Evolutionary conservation across 352 stramenopile genomes (phyloP).

Genomic region (Phytopythium cucurbitacearum): DNA sequence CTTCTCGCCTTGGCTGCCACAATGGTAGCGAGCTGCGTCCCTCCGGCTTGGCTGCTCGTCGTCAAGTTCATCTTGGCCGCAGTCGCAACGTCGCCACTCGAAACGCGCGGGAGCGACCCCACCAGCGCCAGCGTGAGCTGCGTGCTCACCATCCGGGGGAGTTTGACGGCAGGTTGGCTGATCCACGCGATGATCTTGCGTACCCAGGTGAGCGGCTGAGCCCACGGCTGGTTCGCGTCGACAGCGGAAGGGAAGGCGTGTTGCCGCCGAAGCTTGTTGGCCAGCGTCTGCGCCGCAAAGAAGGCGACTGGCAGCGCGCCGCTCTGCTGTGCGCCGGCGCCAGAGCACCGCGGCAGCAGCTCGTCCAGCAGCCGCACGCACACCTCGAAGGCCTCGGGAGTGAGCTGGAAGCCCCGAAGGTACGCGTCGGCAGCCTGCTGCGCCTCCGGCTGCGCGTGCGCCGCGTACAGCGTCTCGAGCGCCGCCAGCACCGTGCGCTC

Average conservation of each 20-base stretch:
- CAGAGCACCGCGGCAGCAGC: conserved; percentile 29
- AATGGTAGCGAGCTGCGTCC: conserved; percentile 4
- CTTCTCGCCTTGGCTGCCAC: not conserved
- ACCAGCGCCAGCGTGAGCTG: conserved; percentile 72
- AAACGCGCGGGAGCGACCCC: conserved; percentile 47
- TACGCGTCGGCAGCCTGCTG: conserved; percentile 67
- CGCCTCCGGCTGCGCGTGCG: conserved; percentile 45
- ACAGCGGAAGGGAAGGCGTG: conserved; percentile 26
- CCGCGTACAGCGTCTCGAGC: conserved; percentile 58
- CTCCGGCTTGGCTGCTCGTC: no score
- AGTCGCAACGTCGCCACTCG: conserved; percentile 24
- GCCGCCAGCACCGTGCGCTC: conserved; percentile 38
- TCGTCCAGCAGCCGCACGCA: conserved; percentile 58
- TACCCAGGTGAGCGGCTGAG: conserved; percentile 28
- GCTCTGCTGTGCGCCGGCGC: conserved; percentile 6
- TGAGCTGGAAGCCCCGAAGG: conserved; percentile 76
- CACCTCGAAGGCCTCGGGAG: conserved; percentile 70
- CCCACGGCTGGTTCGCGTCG: conserved; percentile 11
- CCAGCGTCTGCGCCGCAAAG: conserved; percentile 78
- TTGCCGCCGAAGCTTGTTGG: conserved; percentile 73
- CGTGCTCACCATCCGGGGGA: conserved; percentile 67
- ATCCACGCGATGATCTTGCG: conserved; percentile 60
- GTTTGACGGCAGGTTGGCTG: conserved; percentile 14
- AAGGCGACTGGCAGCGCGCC: conserved; percentile 50
- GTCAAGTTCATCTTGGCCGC: not conserved